Conservation (phyloP, 169 alveolate species). For the Theileria orientalis region DNA sequence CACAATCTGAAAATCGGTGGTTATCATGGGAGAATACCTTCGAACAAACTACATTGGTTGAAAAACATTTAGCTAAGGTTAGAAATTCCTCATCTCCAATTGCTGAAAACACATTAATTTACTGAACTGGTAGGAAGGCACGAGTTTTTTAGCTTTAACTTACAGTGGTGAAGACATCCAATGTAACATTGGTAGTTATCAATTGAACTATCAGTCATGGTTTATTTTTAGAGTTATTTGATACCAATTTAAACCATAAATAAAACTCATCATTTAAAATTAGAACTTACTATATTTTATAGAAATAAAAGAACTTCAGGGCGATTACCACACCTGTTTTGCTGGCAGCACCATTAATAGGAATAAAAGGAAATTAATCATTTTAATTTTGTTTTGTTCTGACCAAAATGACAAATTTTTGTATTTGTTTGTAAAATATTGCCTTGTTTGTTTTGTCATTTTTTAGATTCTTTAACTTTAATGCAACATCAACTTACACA, state of each 20-base stretch:
- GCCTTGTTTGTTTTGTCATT: neutral
- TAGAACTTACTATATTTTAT: neutral
- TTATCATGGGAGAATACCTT: conserved; percentile 20
- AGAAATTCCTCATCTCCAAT: conserved; percentile 64
- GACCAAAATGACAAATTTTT: too few relatives aligned
- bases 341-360: too few relatives aligned
- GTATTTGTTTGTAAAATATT: neutral
- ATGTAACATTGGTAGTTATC: conserved; percentile 62
- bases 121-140: too few relatives aligned
- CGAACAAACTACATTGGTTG: conserved; percentile 46
- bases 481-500: neutral
- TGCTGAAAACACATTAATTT: conserved; percentile 19
- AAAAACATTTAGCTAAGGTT: conserved; percentile 64
- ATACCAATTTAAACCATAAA: neutral
- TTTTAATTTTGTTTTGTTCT: too few relatives aligned
- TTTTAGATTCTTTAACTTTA: neutral
- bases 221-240: neutral
- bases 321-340: neutral
- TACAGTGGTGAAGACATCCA: conserved; percentile 61
- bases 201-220: conserved; percentile 36
- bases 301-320: neutral
- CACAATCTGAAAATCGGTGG: neutral
- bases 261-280: neutral
- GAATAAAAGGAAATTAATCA: too few relatives aligned
- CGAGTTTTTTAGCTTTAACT: neutral